Evolutionary conservation across 2,329 filamentous ascomycete genomes (phyloP).

Genomic region (Paracoccidioides lutzii): DNA sequence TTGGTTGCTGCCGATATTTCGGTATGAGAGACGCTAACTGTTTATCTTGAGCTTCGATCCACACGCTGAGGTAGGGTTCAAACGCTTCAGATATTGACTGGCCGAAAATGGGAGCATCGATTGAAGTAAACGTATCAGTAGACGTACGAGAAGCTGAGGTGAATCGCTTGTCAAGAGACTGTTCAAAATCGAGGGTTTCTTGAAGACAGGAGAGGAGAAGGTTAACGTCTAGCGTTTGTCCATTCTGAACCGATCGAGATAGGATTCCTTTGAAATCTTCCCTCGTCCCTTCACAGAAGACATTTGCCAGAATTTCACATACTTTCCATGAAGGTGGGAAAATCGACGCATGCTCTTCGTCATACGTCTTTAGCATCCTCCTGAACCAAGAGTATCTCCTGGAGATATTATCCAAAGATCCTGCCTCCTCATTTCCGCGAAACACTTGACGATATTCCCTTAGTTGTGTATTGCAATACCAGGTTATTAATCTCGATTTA

Average conservation of each 20-base stretch:
- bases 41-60: conserved; percentile 93
- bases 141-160: conserved; percentile 57
- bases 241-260: conserved; percentile 72
- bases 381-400: conserved; percentile 93
- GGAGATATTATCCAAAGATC: conserved; percentile 90
- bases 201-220: conserved; percentile 78
- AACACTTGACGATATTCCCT: conserved; percentile 94
- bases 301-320: conserved; percentile 75
- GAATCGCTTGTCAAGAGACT: conserved; percentile 75
- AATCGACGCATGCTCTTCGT: conserved; percentile 78
- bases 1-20: conserved; percentile 70
- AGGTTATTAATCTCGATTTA: conserved; percentile 67
- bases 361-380: conserved; percentile 87
- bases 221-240: conserved; percentile 76
- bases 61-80: conserved; percentile 89
- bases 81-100: conserved; percentile 93
- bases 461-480: conserved; percentile 96
- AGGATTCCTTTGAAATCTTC: conserved; percentile 93
- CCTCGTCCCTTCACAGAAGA: conserved; percentile 88
- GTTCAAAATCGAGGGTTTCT: conserved; percentile 94
- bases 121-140: conserved; percentile 78
- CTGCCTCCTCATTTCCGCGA: conserved; percentile 89
- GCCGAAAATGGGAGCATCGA: conserved; percentile 64
- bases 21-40: conserved; percentile 74
- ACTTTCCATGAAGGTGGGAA: conserved; percentile 85